Conservation (phyloP, 345 rosid species). For the Hibiscus syriacus region DNA sequence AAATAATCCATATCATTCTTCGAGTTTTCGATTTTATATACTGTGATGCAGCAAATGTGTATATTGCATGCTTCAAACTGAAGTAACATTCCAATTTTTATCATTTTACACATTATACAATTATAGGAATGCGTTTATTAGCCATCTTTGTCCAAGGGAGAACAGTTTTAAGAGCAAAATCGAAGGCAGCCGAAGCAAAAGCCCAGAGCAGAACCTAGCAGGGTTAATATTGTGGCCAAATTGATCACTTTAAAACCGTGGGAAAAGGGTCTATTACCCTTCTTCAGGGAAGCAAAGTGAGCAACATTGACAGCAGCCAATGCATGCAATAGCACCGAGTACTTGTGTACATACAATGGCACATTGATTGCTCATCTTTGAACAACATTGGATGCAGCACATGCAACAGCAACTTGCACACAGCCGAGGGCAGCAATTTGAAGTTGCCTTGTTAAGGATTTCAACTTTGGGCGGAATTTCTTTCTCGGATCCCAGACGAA, state of each 20-base stretch:
- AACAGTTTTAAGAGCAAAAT: too few species aligned
- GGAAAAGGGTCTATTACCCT: conserved; percentile 9
- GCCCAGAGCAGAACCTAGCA: neutral
- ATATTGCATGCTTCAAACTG: neutral
- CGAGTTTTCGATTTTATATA: neutral
- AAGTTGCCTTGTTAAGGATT: conserved; percentile 63
- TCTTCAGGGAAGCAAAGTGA: conserved; percentile 58
- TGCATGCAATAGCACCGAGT: conserved; percentile 56
- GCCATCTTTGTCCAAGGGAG: too few species aligned
- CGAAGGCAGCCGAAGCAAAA: neutral
- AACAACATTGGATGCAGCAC: conserved; percentile 72
- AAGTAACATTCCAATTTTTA: neutral
- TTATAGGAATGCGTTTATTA: too few species aligned
- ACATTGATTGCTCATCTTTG: conserved; percentile 57
- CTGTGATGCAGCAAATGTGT: neutral
- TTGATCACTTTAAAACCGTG: neutral
- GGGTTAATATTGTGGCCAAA: neutral
- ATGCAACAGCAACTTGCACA: conserved; percentile 70
- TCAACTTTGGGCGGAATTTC: conserved; percentile 66
- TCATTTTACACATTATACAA: neutral
- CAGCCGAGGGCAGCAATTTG: conserved; percentile 57
- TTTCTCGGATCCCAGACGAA: conserved; percentile 49
- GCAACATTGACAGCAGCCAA: conserved; percentile 82
- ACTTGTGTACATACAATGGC: conserved; percentile 50
- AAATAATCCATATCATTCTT: neutral